Percentiles rank a stretch among this genome's conserved stretches.
These are phyloP conservation scores for Jatropha curcas DNA, from an alignment of 345 rosid species.

Conservation along the genomic window DNA sequence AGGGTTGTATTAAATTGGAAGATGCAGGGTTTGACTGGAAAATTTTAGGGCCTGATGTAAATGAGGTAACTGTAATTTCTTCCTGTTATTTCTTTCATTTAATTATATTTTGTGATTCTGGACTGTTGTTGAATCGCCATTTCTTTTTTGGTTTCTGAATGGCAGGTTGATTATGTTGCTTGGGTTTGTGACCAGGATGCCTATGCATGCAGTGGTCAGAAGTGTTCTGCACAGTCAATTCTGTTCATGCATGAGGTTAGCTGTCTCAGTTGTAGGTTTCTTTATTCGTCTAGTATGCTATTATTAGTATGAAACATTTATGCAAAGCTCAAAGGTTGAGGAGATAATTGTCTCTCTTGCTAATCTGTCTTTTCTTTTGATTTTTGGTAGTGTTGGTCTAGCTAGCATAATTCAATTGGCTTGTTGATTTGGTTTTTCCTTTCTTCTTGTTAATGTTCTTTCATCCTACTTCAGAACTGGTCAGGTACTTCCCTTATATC, in stretches of 20 bases:
- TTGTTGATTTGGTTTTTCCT: neutral
- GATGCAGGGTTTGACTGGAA: slow-evolving; percentile 99
- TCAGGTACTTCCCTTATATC: slow-evolving; percentile 56
- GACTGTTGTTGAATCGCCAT: slow-evolving; percentile 9
- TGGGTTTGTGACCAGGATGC: slow-evolving; percentile 99
- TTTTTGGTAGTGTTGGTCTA: neutral
- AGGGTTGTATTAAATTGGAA: slow-evolving; percentile 87
- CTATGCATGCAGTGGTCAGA: slow-evolving; percentile 98
- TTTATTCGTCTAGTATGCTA: neutral
- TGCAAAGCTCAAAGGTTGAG: neutral
- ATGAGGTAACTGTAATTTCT: slow-evolving; percentile 55
- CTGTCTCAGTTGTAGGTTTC: slow-evolving; percentile 8
- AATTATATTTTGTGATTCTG: neutral
- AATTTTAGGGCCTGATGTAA: slow-evolving; percentile 93
- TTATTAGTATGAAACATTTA: neutral
- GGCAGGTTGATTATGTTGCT: slow-evolving; percentile 88
- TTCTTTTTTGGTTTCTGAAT: slow-evolving; percentile 22
- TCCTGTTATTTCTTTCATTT: neutral
- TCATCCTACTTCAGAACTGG: slow-evolving; percentile 65
- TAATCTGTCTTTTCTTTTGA: neutral
- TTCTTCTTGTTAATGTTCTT: neutral
- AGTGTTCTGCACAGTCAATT: slow-evolving; percentile 95
- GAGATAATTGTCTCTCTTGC: neutral
- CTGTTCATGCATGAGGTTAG: slow-evolving; percentile 94
- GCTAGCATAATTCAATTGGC: neutral